Evolutionary conservation across 495 filamentous ascomycete genomes (phyloP), one percentile per base, ranked within the genome.

Genomic region (Poronia punctata): DNA sequence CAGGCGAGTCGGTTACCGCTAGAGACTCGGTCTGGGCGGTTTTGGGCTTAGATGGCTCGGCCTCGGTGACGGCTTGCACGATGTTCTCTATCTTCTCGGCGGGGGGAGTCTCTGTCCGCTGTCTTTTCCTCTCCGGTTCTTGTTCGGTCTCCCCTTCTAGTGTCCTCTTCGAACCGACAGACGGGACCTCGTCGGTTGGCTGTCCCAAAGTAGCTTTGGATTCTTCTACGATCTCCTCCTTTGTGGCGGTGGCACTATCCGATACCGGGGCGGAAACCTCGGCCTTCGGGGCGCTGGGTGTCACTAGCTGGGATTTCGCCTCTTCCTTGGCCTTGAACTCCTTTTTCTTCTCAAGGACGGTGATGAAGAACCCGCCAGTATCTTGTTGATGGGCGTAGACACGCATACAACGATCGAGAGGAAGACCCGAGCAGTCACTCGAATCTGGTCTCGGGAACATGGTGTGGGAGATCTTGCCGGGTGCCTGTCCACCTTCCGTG

Each of bases 301-400:
- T 44, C 50, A 61, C 62, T 35, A 64, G 66, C 21, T 65, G 60
- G 2, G 62, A 57, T 30, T 72, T 67, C n/a, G 75, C 65, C 62
- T 93, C 86, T 35, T 85, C 80, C 64, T 82, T 85, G 2, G 86
- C 81, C 48, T 76, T 82, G 60, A 97, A 95, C 52, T 97, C 93
- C 6, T 72, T 70, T 48, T 76, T 77, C 72, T 99, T 99, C 64
- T 95, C 84, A 17, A 99, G 68, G 3, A 96, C 86, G 1, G 88
- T 78, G 54, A 99, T 95, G 67, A 97, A 99, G 72, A 99, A 99
- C 17, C 80, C 88, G 40, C 92, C 92, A 28, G 92, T 97, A 53
- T 99, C 87, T 62, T 97, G 93, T 46, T 86, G 70, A 59, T 99
- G 90, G 18, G 88, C 83, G 56, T 99, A 99, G 10, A 99, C 74